A percentile compares a stretch with the other conserved stretches of the same genome.
Evolutionary conservation across 2,329 filamentous ascomycete species (phyloP).

Genomic region (Tolypocladium ophioglossoides): DNA sequence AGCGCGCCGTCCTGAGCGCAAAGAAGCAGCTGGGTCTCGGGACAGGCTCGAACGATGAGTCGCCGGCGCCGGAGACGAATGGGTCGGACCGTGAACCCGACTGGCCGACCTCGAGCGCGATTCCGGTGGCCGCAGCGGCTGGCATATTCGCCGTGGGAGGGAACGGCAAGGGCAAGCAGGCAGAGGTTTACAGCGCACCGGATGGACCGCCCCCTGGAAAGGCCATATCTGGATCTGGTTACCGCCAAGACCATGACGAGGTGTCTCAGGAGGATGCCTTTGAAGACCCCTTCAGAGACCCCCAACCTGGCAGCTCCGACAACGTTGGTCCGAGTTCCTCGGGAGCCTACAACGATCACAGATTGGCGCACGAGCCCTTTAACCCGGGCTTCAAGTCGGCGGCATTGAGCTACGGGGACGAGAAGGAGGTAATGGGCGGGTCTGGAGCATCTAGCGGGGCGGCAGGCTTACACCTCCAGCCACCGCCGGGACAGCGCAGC

Average conservation of each 20-base stretch:
- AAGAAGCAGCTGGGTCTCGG: conserved; percentile 40
- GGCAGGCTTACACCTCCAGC: neutral
- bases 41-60: conserved; percentile 16
- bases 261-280: conserved; percentile 13
- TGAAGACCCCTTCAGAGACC: conserved; percentile 25
- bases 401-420: neutral
- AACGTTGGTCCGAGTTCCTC: conserved; percentile 5
- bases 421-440: conserved; percentile 2
- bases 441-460: conserved; percentile 7
- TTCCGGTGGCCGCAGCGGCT: neutral
- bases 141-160: conserved; percentile 4
- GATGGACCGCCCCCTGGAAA: conserved; percentile 12
- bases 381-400: conserved; percentile 23
- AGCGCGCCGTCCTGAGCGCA: conserved; percentile 62
- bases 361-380: conserved; percentile 25
- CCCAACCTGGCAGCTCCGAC: conserved; percentile 7
- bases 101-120: conserved; percentile 2
- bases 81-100: conserved; percentile 16
- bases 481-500: conserved; percentile 7
- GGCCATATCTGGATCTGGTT: conserved; percentile 11
- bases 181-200: conserved; percentile 15
- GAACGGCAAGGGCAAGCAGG: conserved; percentile 25
- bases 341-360: conserved; percentile 9
- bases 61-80: conserved; percentile 16
- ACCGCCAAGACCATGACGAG: conserved; percentile 11